Evolutionary conservation across 2,329 filamentous ascomycete genomes (phyloP), one percentile per base, ranked within the genome.

Genomic region (Penicillium sp.): DNA sequence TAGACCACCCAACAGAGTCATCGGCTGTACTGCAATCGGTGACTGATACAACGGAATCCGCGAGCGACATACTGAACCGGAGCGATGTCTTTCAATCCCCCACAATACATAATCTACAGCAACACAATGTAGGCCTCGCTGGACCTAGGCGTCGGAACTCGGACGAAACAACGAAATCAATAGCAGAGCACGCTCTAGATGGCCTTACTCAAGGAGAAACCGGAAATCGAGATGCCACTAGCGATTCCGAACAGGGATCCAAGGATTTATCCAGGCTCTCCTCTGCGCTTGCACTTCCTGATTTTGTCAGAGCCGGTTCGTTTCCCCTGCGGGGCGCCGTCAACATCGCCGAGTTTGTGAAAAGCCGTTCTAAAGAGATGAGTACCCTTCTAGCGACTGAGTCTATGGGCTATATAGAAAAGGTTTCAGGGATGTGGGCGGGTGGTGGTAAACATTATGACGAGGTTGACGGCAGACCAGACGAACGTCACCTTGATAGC

Each of bases 381-480:
- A 92, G 91, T 63, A 91, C 84, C 30, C 80, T 96, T 8, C 80
- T 98, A 50, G 91, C 94, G 7, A 92, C 90, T 0, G 93, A 97
- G 75, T 96, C 94, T 0, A 96, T 97, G 89, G 93, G 92, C 1
- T 98, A 98, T 73, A 90, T 97, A 35, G 93, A 96, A 73, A 98
- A 97, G 76, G 93, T 98, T 0, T 96, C 94, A 0, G 94, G 93
- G 44, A 98, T 98, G 91, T 95, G 95, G 88, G 91, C 93, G 68
- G 95, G 95, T 38, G 92, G 92, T 13, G 89, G 90, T 69, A 93
- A 90, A 70, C 94, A 98, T 76, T 99, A 98, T 71, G 88, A 90
- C 54, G 90, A 92, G 21, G 86, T 85, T 23, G 88, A 91, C 73
- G 80, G 85, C 15, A 83, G 89, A 9, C 86, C 90, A 1, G 90